Percentiles rank a stretch among this genome's conserved stretches.
Conservation (phyloP, 2,329 filamentous ascomycete species). For the Monilinia vaccinii-corymbosi region DNA sequence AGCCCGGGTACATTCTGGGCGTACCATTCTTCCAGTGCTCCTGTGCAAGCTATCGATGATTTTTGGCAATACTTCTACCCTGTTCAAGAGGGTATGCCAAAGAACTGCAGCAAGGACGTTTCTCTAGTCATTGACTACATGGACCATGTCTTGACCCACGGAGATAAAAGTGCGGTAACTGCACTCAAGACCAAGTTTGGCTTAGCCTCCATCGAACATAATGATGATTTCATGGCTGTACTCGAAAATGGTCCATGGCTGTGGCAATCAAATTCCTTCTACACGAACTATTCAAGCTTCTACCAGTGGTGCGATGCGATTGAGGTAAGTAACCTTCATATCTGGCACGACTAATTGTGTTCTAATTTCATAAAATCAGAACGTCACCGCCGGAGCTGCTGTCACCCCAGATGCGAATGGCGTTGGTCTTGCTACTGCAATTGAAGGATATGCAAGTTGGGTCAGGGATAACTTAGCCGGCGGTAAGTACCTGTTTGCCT, state of each 20-base stretch:
- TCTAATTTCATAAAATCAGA: conserved; percentile 1
- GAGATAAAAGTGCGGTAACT: conserved; percentile 34
- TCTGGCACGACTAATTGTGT: neutral
- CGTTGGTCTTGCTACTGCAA: conserved; percentile 44
- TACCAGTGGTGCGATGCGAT: conserved; percentile 37
- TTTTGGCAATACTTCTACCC: conserved; percentile 51
- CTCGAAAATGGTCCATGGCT: conserved; percentile 47
- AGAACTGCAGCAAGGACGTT: conserved; percentile 48
- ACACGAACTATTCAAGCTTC: conserved; percentile 37
- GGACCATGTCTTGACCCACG: conserved; percentile 38
- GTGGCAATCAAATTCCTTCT: conserved; percentile 47
- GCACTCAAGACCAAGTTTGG: conserved; percentile 44
- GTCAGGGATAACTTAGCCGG: conserved; percentile 39
- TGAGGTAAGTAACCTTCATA: conserved; percentile 26
- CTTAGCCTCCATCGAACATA: conserved; percentile 32
- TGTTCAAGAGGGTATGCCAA: conserved; percentile 47
- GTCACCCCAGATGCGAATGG: conserved; percentile 33
- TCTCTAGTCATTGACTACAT: conserved; percentile 43
- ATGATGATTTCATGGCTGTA: conserved; percentile 22
- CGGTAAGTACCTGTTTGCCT: conserved; percentile 31
- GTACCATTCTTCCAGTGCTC: conserved; percentile 47
- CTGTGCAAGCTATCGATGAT: conserved; percentile 45
- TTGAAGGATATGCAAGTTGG: conserved; percentile 47
- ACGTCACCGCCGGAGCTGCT: conserved; percentile 28
- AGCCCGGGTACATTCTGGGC: conserved; percentile 50